A percentile compares a stretch with the other conserved stretches of the same genome.
Evolutionary conservation across 257 asterid species (phyloP).

Genomic region (Scutellaria barbata): DNA sequence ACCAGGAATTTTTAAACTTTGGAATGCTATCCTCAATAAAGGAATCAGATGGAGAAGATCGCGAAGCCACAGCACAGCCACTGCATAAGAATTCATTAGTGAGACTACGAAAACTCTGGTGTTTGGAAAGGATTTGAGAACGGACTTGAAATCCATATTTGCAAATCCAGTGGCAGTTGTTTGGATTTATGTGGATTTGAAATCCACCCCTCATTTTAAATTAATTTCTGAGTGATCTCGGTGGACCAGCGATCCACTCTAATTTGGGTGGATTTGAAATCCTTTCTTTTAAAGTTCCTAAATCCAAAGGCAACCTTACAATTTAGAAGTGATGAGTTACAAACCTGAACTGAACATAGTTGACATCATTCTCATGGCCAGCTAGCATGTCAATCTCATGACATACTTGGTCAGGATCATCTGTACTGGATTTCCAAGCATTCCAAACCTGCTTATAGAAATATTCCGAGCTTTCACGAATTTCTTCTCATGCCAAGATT

Average conservation of each 20-base stretch:
- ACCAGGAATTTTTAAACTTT: slow-evolving; percentile 90
- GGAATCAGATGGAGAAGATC: slow-evolving; percentile 69
- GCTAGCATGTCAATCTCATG: slow-evolving; percentile 89
- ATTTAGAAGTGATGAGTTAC: slow-evolving; percentile 36
- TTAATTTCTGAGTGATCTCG: too few species aligned
- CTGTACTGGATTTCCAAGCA: slow-evolving; percentile 72
- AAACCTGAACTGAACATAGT: slow-evolving; percentile 95
- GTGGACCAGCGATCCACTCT: too few species aligned
- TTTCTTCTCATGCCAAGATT: slow-evolving; percentile 29
- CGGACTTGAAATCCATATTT: too few species aligned
- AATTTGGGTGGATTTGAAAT: too few species aligned
- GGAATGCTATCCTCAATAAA: slow-evolving; percentile 67
- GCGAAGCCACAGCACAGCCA: slow-evolving; percentile 88
- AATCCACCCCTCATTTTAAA: too few species aligned
- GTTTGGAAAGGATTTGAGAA: neutral
- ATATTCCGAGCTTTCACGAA: slow-evolving; percentile 31
- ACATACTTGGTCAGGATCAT: slow-evolving; percentile 73
- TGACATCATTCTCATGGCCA: slow-evolving; percentile 98
- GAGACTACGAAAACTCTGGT: slow-evolving; percentile 39
- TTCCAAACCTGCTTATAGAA: slow-evolving; percentile 77
- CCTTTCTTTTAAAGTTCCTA: too few species aligned
- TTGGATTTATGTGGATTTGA: too few species aligned
- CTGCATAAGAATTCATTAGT: slow-evolving; percentile 56
- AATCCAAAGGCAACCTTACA: too few species aligned
- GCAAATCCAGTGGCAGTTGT: too few species aligned